Base-by-base conservation (phyloP, 371 early-diverging fungal species). In the Mortierella sp. region DNA sequence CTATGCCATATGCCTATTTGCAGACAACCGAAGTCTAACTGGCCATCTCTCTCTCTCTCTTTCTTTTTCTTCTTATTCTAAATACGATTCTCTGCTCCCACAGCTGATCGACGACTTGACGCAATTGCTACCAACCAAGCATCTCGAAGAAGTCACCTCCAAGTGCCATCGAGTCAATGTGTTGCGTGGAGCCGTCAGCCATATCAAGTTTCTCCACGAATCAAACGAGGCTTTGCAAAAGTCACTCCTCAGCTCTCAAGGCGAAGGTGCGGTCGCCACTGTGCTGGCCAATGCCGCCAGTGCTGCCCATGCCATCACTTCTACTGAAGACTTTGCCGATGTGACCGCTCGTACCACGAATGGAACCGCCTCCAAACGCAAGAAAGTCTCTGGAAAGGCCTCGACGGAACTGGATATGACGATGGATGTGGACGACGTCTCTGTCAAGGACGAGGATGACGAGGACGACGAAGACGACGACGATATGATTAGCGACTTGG, bases 111-210 rank as follows among this genome's bases (percentile, higher is more conserved):
- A 44, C 51, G 59, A 43, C 43, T 60, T 26, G 43, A 57, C 12
- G 43, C 29, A 37, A 29, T 18, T 29, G 30, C 19, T 30, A n/a
- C n/a, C 5, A 19, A 70, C 43, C 4, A 61, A 47, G 64, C 80
- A 79, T 30, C 70, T 79, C 53, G 74, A 79, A 29, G 74, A 79
- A 21, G 74, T 66, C 43, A 79, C 74, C 19, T 79, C 80, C 45
- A 79, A 79, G 57, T 79, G 80, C 30, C 80, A 79, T 67, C 80
- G 80, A 4, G 80, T 79, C 58, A 79, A 79, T 58, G 80, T 79
- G 50, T 64, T 79, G 19, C 80, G 80, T 11, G 80, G 80, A n/a
- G 80, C 80, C 15, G 80, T 79, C 9, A 66, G 66, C n/a, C 80
- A 79, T 44, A 79, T 79, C 80, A 79, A 72, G 61, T 79, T 70